Evolutionary conservation across 805 yeast genomes (phyloP).

Genomic region (Tetrapisispora fleetii): DNA sequence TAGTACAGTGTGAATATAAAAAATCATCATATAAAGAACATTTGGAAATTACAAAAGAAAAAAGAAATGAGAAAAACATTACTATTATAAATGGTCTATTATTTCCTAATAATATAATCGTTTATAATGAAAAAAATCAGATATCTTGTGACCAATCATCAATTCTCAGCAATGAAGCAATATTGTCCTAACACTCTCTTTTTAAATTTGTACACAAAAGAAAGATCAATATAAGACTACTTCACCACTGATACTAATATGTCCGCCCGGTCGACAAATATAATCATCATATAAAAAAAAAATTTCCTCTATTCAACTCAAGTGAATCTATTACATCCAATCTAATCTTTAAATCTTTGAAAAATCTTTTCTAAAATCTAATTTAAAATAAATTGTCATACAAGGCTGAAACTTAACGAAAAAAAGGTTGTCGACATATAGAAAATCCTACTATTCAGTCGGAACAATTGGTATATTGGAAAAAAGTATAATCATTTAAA

Average conservation of each 20-base stretch:
- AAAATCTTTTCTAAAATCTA: neutral
- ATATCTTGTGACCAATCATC: conserved; percentile 35
- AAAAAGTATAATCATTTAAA: conserved; percentile 1
- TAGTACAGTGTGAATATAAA: conserved; percentile 33
- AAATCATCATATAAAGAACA: conserved; percentile 11
- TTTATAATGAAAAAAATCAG: conserved; percentile 20
- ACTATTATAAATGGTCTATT: neutral
- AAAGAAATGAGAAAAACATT: neutral
- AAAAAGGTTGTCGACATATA: conserved; percentile 35
- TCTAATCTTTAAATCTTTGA: neutral
- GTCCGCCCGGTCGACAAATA: conserved; percentile 42
- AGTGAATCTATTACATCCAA: neutral
- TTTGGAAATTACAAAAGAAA: neutral
- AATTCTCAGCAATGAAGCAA: conserved; percentile 23
- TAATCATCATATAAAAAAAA: conserved; percentile 24
- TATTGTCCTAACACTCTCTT: conserved; percentile 18
- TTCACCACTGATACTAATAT: conserved; percentile 28
- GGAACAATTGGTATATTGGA: conserved; percentile 32
- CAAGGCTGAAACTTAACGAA: conserved; percentile 43
- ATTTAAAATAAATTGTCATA: conserved; percentile 27
- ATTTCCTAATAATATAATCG: conserved; percentile 4
- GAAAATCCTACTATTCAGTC: conserved; percentile 31
- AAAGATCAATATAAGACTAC: conserved; percentile 17
- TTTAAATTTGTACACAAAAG: conserved; percentile 31
- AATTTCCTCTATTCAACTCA: too few species aligned